A percentile compares a stretch with the other conserved stretches of the same genome.
Evolutionary conservation across 78 protist genomes (phyloP).

Genomic region (Carpediemonas membranifera): DNA sequence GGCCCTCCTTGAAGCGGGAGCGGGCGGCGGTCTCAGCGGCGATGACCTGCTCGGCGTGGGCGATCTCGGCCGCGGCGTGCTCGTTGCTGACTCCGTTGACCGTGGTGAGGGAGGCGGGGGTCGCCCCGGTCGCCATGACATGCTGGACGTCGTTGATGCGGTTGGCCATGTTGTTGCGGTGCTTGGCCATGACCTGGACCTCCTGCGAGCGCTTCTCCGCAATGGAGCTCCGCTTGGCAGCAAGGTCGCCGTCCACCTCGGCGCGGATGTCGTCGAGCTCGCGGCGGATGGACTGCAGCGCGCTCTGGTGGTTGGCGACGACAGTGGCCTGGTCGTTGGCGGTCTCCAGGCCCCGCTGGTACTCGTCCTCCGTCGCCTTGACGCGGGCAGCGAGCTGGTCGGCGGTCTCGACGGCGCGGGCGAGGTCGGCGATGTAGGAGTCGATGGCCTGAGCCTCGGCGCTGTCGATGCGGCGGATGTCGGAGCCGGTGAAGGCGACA

Average conservation of each 20-base stretch:
- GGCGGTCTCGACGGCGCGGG: neutral
- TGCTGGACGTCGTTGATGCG: neutral
- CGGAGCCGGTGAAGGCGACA: neutral
- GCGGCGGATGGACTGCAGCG: neutral
- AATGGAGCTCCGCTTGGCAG: neutral
- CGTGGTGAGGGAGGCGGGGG: neutral
- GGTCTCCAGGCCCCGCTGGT: neutral
- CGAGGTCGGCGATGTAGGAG: neutral
- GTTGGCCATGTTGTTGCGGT: neutral
- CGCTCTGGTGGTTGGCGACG: neutral
- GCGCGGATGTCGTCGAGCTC: neutral
- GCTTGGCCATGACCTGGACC: neutral
- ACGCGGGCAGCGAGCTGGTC: neutral
- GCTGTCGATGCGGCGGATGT: neutral
- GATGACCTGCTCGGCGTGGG: neutral
- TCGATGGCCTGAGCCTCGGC: neutral
- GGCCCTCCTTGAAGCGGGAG: too few relatives aligned
- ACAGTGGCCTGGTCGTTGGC: neutral
- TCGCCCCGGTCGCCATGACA: neutral
- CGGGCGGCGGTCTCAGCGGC: too few relatives aligned
- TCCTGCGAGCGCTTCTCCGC: neutral
- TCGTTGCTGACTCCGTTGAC: neutral
- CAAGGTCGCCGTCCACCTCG: neutral
- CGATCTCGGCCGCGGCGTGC: neutral
- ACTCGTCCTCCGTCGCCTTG: neutral